Evolutionary conservation across 345 rosid genomes (phyloP).

Genomic region (Lepidium africanum): DNA sequence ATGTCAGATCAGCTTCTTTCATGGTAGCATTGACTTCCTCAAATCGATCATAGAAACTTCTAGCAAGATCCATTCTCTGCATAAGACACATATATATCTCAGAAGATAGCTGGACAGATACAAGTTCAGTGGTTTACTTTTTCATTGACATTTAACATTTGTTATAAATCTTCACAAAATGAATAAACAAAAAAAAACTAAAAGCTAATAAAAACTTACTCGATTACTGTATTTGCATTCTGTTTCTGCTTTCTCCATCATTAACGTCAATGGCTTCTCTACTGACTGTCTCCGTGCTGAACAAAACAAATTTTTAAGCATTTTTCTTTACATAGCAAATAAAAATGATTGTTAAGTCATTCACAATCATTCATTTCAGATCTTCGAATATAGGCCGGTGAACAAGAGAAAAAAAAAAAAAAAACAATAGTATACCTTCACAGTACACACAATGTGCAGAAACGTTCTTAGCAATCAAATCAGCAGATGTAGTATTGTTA

Average conservation of each 20-base stretch:
- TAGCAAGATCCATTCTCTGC: constrained; percentile 35
- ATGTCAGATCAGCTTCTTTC: constrained; percentile 64
- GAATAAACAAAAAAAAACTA: no score
- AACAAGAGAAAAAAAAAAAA: not conserved
- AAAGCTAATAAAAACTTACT: constrained; percentile 30
- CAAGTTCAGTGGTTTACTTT: constrained; percentile 11
- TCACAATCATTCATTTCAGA: not conserved
- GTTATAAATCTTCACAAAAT: not conserved
- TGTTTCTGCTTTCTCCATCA: constrained; percentile 28
- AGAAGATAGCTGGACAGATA: constrained; percentile 15
- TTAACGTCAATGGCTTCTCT: constrained; percentile 29
- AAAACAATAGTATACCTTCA: constrained; percentile 36
- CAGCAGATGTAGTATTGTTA: constrained; percentile 14
- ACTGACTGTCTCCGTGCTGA: constrained; percentile 38
- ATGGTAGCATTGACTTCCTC: constrained; percentile 64
- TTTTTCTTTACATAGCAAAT: not conserved
- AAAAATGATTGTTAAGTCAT: not conserved
- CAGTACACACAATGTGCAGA: constrained; percentile 18
- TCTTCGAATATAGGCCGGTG: not conserved
- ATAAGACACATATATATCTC: constrained; percentile 34
- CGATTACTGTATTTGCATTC: constrained; percentile 20
- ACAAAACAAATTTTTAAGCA: constrained; percentile 17
- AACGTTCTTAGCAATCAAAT: constrained; percentile 34
- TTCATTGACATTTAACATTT: constrained; percentile 7
- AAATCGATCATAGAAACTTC: constrained; percentile 49